Evolutionary conservation across 805 yeast genomes (phyloP).

Genomic region (Saccharomycopsis sp.): DNA sequence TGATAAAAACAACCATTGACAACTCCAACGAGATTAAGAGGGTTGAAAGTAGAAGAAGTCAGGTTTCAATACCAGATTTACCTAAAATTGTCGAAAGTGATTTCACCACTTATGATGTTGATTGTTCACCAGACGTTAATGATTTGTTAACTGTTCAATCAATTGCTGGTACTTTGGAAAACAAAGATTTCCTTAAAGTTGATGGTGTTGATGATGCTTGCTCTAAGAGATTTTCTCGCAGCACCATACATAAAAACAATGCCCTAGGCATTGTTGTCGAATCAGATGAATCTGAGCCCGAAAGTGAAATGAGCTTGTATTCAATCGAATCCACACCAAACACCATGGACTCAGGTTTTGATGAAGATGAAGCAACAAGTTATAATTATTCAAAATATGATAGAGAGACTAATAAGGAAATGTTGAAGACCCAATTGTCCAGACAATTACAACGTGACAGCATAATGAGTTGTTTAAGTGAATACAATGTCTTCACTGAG

Average conservation of each 20-base stretch:
- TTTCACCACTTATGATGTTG: slow-evolving; percentile 8
- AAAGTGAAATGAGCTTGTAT: slow-evolving; percentile 9
- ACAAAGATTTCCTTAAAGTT: slow-evolving; percentile 14
- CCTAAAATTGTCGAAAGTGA: too few relatives aligned
- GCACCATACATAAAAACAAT: slow-evolving; percentile 12
- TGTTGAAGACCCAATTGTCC: slow-evolving; percentile 9
- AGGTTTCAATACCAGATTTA: too few relatives aligned
- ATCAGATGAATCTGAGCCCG: slow-evolving; percentile 9
- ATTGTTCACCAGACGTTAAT: too few relatives aligned
- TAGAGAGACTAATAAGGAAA: slow-evolving; percentile 2
- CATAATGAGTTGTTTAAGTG: slow-evolving; percentile 15
- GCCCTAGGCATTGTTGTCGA: slow-evolving; percentile 16
- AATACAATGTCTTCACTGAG: slow-evolving; percentile 19
- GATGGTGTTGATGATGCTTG: neutral
- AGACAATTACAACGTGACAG: slow-evolving; percentile 14
- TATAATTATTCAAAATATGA: neutral
- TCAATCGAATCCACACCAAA: slow-evolving; percentile 7
- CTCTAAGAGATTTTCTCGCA: neutral
- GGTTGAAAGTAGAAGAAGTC: too few relatives aligned
- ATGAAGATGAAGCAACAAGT: slow-evolving; percentile 7
- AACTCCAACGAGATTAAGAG: slow-evolving; percentile 2
- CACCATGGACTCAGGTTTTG: slow-evolving; percentile 14
- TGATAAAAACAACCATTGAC: slow-evolving; percentile 15
- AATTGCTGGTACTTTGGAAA: slow-evolving; percentile 18
- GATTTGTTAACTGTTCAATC: slow-evolving; percentile 16